Evolutionary conservation across 768 basidiomycete genomes (phyloP).

Genomic region (Trichaptum fuscoviolaceum): DNA sequence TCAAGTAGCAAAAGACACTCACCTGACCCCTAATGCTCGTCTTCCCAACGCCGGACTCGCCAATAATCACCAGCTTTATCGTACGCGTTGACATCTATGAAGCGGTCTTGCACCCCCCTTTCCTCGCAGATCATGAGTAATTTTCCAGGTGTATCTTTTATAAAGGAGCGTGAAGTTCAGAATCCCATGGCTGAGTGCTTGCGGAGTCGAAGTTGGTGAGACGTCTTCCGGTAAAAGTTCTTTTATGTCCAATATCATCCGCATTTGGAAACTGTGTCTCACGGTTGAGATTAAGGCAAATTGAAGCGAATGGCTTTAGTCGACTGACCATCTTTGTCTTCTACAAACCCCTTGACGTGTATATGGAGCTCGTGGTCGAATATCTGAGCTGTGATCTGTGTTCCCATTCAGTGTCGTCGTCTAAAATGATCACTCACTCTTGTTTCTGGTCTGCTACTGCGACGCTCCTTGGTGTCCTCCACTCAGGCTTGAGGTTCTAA

Average conservation of each 20-base stretch:
- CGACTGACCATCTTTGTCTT: too few relatives aligned
- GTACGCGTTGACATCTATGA: conserved; percentile 45
- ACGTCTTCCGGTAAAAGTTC: not conserved
- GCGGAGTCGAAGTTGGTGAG: not conserved
- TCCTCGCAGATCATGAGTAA: not conserved
- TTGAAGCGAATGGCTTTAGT: too few relatives aligned
- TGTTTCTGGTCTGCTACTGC: too few relatives aligned
- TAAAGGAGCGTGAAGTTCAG: not conserved
- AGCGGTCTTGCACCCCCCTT: not conserved
- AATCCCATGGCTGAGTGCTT: not conserved
- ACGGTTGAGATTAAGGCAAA: not conserved
- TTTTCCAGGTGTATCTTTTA: not conserved
- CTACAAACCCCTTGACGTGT: too few relatives aligned
- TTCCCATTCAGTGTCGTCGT: too few relatives aligned
- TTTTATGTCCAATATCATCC: not conserved
- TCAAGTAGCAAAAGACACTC: conserved; percentile 21
- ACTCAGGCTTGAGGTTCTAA: too few relatives aligned
- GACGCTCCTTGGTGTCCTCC: too few relatives aligned
- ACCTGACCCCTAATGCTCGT: conserved; percentile 74
- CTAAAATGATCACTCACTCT: too few relatives aligned
- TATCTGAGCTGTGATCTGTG: too few relatives aligned
- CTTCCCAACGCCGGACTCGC: conserved; percentile 82
- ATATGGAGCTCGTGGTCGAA: too few relatives aligned
- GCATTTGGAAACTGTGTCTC: not conserved
- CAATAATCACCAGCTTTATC: conserved; percentile 78